Base-by-base conservation (phyloP, 805 yeast genomes). In the Saccharomycopsis sp. region DNA sequence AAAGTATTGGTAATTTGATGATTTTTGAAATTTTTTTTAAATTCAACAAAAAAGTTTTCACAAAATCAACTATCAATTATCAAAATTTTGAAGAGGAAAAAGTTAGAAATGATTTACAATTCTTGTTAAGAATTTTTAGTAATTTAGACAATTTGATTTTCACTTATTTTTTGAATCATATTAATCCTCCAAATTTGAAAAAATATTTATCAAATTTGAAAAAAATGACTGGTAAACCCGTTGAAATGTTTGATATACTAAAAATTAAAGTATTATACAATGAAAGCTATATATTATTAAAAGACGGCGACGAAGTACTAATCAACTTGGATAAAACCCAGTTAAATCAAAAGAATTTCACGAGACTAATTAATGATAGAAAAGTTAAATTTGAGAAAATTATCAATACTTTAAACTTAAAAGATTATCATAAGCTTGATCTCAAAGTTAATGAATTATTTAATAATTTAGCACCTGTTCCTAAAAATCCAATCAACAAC, bases 81-180 rank as follows among this genome's bases (percentile, higher is more conserved):
- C 12, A 14, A 14, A 23, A 23, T 23, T 26, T 34, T 15, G 20
- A 34, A 12, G 13, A 21, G 4, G 31, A 25, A 18, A n/a, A 5
- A 10, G 9, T 19, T 15, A 26, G 9, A 17, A n/a, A 6, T 3
- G 12, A 25, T 10, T 13, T 40, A 12, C 21, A 10, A 15, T 13
- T 34, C 14, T 29, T 43, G 2, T 27, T 9, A 3, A 32, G 14
- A 26, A 21, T 39, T n/a, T 40, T 43, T 25, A 9, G 29, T 5
- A 30, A 31, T 4, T 35, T 43, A 34, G 46, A 43, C 21, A 35
- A 35, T 20, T 13, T 43, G 5, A 13, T 39, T 3, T 37, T 33
- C 25, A 34, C 14, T 18, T 32, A 43, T 28, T 43, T 39, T 21
- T 18, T 29, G 3, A 35, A 23, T 21, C 42, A 43, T 30, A 27